Percentiles rank a stretch among this genome's conserved stretches.
These are phyloP conservation scores for Aspergillus pseudoviridinutans DNA, from an alignment of 2,329 filamentous ascomycete genomes.

Conservation along the genomic window DNA sequence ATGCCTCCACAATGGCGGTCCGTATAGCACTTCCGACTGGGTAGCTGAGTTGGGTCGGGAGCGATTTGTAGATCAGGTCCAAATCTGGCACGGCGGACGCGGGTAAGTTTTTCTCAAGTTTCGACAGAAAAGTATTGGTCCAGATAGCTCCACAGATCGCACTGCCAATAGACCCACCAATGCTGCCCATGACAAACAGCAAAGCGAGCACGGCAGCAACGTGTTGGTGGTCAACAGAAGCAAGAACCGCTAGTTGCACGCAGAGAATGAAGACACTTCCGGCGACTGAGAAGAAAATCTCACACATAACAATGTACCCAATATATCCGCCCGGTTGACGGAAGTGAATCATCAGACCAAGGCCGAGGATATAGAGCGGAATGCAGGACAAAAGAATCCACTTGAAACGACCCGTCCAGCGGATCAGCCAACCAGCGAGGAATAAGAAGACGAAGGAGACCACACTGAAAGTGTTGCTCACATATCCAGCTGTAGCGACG, in stretches of 20 bases:
- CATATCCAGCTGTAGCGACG: conserved; percentile 29
- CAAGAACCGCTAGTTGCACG: conserved; percentile 52
- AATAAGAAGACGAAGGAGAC: conserved; percentile 53
- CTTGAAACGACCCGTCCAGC: conserved; percentile 48
- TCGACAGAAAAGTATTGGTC: conserved; percentile 26
- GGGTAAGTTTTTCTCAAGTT: conserved; percentile 38
- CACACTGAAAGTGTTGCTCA: conserved; percentile 51
- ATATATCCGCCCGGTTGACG: conserved; percentile 43
- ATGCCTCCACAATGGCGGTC: conserved; percentile 41
- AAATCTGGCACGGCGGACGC: conserved; percentile 8
- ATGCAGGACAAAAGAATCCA: conserved; percentile 45
- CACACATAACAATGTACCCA: conserved; percentile 51
- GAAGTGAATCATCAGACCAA: conserved; percentile 51
- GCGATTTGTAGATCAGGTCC: conserved; percentile 6
- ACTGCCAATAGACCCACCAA: conserved; percentile 31
- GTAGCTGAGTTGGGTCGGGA: conserved; percentile 25
- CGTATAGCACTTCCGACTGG: conserved; percentile 34
- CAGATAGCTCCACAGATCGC: conserved; percentile 31
- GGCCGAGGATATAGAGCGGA: conserved; percentile 46
- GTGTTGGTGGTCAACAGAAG: conserved; percentile 49
- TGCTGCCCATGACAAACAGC: conserved; percentile 32
- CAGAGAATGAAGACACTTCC: conserved; percentile 50
- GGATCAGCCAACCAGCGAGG: conserved; percentile 50
- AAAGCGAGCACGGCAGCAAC: conserved; percentile 49
- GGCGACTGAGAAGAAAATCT: conserved; percentile 52